Base-by-base conservation (phyloP, 495 filamentous ascomycete species). In the Daldinia childiae region DNA sequence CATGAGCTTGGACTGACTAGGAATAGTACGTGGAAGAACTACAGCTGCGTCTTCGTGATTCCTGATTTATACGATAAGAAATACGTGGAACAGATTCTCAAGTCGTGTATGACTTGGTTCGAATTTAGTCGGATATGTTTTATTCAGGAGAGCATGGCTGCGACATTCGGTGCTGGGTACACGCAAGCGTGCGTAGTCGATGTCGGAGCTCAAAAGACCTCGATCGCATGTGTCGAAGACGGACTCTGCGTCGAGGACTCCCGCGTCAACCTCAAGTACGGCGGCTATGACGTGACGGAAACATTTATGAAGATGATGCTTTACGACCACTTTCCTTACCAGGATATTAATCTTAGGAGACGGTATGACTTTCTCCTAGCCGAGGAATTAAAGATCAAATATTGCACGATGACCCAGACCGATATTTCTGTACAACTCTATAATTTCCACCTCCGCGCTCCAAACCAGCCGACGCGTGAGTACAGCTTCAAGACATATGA, bases 231-330 rank as follows among this genome's bases (percentile, higher is more conserved):
- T 74, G 96, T 98, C 29, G 95, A 99, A 75, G 95, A 99, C 77
- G 95, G 95, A 12, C 91, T 99, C 84, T 94, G 91, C 77, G 83
- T 97, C 30, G 94, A 97, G 68, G 94, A 97, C 70, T 98, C 95
- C 5, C 78, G 87, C 30, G 85, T 99, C 68, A 99, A 98, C 76
- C 83, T 98, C 55, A 98, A 98, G 79, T 97, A 90, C 71, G 95
- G 95, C 54, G 96, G 95, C 2, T 87, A 84, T 56, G 95, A 99
- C 80, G 91, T 98, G 45, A 98, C 96, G 2, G 94, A 97, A 74
- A 91, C 92, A 0, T 96, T 99, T 71, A 85, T 97, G 73, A 95
- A 94, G 79, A 97, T 98, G 94, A 93, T 98, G 93, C 87, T 99
- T 21, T 91, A 91, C 75, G 93, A 97, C 76, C 88, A 94, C 68